A percentile compares a stretch with the other conserved stretches of the same genome.
phyloP scores from a whole-genome alignment of 805 yeast species.

The Metschnikowia anglica region DNA sequence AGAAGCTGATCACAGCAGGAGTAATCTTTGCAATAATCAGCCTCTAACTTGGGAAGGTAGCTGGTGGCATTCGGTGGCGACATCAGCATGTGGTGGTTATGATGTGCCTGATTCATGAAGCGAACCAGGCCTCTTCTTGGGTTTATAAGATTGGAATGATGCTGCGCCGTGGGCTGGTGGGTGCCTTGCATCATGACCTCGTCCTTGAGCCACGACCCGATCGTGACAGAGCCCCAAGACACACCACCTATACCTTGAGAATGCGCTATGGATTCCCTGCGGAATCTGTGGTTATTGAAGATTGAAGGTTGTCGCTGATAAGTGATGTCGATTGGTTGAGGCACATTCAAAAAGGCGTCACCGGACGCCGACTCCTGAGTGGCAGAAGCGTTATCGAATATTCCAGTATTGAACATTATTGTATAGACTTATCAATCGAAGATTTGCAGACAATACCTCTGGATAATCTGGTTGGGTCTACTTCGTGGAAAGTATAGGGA shows the following conservation, averaged over 20 bases:
- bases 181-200: slow-evolving; percentile 66
- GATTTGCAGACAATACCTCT: background rate
- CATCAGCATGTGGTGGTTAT: slow-evolving; percentile 32
- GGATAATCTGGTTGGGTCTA: background rate
- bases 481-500: slow-evolving; percentile 5
- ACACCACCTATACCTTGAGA: slow-evolving; percentile 98
- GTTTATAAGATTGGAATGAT: slow-evolving; percentile 29
- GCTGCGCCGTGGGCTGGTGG: slow-evolving; percentile 17
- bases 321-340: slow-evolving; percentile 47
- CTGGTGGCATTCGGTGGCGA: slow-evolving; percentile 70
- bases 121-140: slow-evolving; percentile 42
- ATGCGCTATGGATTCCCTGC: slow-evolving; percentile 91
- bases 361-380: slow-evolving; percentile 25
- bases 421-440: background rate
- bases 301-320: slow-evolving; percentile 42
- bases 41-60: slow-evolving; percentile 89
- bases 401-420: slow-evolving; percentile 43
- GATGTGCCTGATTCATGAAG: slow-evolving; percentile 20
- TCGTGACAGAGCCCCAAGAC: slow-evolving; percentile 93
- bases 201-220: slow-evolving; percentile 94
- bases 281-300: slow-evolving; percentile 46
- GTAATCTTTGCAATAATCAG: slow-evolving; percentile 94
- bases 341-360: slow-evolving; percentile 23
- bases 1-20: slow-evolving; percentile 91
- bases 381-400: slow-evolving; percentile 35